Conservation (phyloP, 2,329 filamentous ascomycete genomes). For the Penicillium sp. region DNA sequence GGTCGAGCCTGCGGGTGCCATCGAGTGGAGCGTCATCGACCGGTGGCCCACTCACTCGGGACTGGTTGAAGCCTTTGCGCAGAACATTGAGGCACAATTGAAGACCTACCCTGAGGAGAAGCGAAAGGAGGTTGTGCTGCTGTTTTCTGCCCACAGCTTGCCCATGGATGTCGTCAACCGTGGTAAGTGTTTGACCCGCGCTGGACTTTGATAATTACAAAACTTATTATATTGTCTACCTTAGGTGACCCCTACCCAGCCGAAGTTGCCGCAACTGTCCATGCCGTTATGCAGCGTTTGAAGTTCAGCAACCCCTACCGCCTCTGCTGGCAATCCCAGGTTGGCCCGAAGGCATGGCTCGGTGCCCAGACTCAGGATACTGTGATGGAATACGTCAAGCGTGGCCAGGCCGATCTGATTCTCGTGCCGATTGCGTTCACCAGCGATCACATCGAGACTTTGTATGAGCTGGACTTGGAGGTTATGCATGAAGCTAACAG, state of each 20-base stretch:
- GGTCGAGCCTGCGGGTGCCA: conserved; percentile 67
- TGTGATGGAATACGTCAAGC: conserved; percentile 85
- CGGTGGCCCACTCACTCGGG: conserved; percentile 93
- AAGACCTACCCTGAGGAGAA: conserved; percentile 82
- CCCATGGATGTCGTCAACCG: conserved; percentile 98
- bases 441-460: conserved; percentile 97
- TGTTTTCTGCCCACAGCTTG: conserved; percentile 94
- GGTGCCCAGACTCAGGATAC: conserved; percentile 91
- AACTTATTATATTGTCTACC: conserved; percentile 1
- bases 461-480: conserved; percentile 92
- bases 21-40: conserved; percentile 97
- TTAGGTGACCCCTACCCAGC: conserved; percentile 89
- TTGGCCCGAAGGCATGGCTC: conserved; percentile 93
- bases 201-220: background rate
- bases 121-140: conserved; percentile 78
- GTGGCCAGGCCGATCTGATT: conserved; percentile 88
- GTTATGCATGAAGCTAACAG: conserved; percentile 85
- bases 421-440: conserved; percentile 97
- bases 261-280: conserved; percentile 93
- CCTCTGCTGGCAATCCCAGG: conserved; percentile 97
- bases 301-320: conserved; percentile 89
- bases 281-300: conserved; percentile 93
- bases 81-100: conserved; percentile 87
- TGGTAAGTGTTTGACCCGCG: conserved; percentile 55
- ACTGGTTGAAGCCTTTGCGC: conserved; percentile 87